Evolutionary conservation across 345 rosid genomes (phyloP).

Genomic region (Bretschneidera sinensis): DNA sequence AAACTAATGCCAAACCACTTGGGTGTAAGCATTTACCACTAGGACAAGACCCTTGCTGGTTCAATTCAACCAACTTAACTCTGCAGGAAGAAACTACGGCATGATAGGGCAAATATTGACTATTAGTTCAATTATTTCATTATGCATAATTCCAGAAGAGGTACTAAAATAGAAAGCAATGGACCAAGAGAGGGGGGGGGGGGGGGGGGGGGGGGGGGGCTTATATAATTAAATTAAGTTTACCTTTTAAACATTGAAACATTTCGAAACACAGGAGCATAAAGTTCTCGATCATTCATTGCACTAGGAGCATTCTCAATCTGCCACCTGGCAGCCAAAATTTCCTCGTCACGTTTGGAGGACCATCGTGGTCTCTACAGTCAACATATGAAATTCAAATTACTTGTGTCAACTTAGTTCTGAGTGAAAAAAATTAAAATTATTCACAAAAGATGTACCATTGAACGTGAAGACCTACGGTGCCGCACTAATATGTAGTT

Average conservation of each 20-base stretch:
- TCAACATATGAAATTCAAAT: slow-evolving; percentile 13
- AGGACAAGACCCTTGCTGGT: no score
- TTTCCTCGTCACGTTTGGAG: slow-evolving; percentile 62
- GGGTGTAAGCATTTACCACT: no score
- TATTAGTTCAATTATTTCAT: no score
- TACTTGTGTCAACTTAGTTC: not conserved
- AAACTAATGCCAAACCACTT: no score
- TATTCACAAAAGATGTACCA: slow-evolving; percentile 36
- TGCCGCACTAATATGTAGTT: slow-evolving; percentile 38
- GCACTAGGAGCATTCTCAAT: slow-evolving; percentile 54
- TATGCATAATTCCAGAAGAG: not conserved
- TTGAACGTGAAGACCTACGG: slow-evolving; percentile 62
- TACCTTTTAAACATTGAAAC: slow-evolving; percentile 87
- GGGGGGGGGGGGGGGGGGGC: no score
- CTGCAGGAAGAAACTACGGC: no score
- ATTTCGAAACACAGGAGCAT: slow-evolving; percentile 76
- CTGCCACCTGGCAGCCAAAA: slow-evolving; percentile 54
- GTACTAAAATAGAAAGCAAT: slow-evolving; percentile 2
- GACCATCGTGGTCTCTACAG: slow-evolving; percentile 83
- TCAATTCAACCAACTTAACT: no score
- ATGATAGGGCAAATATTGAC: no score
- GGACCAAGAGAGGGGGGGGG: no score
- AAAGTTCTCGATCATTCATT: slow-evolving; percentile 49
- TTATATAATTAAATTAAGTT: not conserved
- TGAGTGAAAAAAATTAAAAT: slow-evolving; percentile 1